A percentile compares a stretch with the other conserved stretches of the same genome.
Conservation (phyloP, 2,329 filamentous ascomycete genomes). For the Fusarium sp. region DNA sequence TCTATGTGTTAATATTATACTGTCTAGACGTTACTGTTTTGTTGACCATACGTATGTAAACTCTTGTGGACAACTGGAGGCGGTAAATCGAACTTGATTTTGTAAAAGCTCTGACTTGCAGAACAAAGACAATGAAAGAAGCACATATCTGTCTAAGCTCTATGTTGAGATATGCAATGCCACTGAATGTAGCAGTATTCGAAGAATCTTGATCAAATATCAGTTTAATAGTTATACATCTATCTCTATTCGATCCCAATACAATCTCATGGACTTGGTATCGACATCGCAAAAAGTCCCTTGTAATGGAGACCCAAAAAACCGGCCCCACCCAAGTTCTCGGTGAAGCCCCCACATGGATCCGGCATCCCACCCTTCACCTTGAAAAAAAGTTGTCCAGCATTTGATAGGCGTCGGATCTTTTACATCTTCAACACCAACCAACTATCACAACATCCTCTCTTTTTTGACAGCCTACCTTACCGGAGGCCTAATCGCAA, state of each 20-base stretch:
- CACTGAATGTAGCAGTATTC: too few species aligned
- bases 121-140: neutral
- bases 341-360: constrained; percentile 40
- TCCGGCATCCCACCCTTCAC: constrained; percentile 39
- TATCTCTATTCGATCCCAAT: too few species aligned
- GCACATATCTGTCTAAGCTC: neutral
- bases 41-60: neutral
- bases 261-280: neutral
- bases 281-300: constrained; percentile 5
- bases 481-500: neutral
- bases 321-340: constrained; percentile 25
- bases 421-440: constrained; percentile 35
- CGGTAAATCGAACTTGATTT: neutral
- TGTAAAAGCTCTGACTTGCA: neutral
- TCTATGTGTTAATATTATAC: neutral
- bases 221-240: too few species aligned
- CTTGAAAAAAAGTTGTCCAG: constrained; percentile 43
- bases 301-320: neutral
- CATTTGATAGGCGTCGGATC: constrained; percentile 7
- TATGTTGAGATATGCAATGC: too few species aligned
- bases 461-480: neutral
- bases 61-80: neutral
- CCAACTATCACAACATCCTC: constrained; percentile 5
- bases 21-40: neutral
- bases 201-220: too few species aligned